Percentiles rank a stretch among this genome's conserved stretches.
phyloP scores from a whole-genome alignment of 2,329 filamentous ascomycete genomes.

The Erysiphe pulchra region DNA sequence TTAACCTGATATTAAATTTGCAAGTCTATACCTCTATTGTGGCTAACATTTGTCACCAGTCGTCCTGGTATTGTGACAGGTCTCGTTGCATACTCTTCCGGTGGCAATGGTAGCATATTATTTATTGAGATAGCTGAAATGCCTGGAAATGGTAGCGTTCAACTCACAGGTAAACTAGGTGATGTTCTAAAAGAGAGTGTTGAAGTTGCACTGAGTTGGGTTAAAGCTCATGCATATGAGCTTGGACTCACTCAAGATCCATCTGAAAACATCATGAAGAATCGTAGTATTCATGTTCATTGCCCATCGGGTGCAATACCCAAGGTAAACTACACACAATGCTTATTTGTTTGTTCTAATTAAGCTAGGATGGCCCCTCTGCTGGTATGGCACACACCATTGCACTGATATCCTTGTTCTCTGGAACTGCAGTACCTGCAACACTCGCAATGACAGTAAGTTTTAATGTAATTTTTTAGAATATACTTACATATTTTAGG shows the following conservation, averaged over 20 bases:
- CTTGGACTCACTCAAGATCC: slow-evolving; percentile 60
- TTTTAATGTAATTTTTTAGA: too few species aligned
- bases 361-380: too few species aligned
- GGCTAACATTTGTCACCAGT: too few species aligned
- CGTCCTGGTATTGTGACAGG: slow-evolving; percentile 87
- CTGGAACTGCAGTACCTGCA: too few species aligned
- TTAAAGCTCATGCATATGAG: slow-evolving; percentile 85
- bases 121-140: slow-evolving; percentile 98
- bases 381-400: too few species aligned
- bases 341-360: too few species aligned
- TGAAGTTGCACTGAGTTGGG: slow-evolving; percentile 88
- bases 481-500: too few species aligned
- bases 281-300: slow-evolving; percentile 81
- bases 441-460: too few species aligned
- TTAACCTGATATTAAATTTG: too few species aligned
- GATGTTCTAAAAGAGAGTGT: slow-evolving; percentile 94
- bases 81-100: slow-evolving; percentile 78
- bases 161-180: slow-evolving; percentile 86
- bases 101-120: slow-evolving; percentile 81
- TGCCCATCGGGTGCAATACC: slow-evolving; percentile 87
- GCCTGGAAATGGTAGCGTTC: slow-evolving; percentile 76
- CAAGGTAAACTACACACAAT: too few species aligned
- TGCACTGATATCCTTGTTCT: too few species aligned
- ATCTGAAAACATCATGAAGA: slow-evolving; percentile 84
- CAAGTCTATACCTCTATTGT: too few species aligned